phyloP scores from a whole-genome alignment of 257 asterid species.

The Fraxinus pennsylvanica region DNA sequence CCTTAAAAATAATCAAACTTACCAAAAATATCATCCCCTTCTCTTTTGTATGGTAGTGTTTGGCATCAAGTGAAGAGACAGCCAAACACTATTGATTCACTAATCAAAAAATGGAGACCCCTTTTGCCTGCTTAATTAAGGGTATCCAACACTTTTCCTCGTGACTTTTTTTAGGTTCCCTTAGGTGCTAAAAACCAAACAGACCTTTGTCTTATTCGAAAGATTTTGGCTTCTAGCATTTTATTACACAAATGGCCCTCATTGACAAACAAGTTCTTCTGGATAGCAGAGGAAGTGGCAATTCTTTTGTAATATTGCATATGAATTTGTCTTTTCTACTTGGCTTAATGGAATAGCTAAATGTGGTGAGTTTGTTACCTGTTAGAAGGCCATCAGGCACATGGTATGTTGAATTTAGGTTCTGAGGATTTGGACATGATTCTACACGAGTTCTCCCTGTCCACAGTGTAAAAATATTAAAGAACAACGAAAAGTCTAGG shows the following conservation, averaged over 20 bases:
- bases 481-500: background rate
- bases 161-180: background rate
- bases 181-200: slow-evolving; percentile 1
- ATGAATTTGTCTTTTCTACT: background rate
- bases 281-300: background rate
- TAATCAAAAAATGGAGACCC: background rate
- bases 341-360: background rate
- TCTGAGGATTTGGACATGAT: slow-evolving; percentile 5
- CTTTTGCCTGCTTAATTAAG: slow-evolving; percentile 24
- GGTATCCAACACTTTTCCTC: slow-evolving; percentile 6
- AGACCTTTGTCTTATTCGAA: background rate
- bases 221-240: slow-evolving; percentile 4
- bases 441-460: background rate
- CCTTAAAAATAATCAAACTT: background rate
- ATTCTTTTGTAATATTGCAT: background rate
- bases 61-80: background rate
- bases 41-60: background rate
- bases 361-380: background rate
- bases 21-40: background rate
- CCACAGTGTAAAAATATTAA: background rate
- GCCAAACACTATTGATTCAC: background rate
- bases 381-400: slow-evolving; percentile 23
- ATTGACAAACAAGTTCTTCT: background rate
- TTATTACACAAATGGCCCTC: background rate
- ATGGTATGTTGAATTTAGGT: slow-evolving; percentile 15